phyloP scores from a whole-genome alignment of 2,329 filamentous ascomycete genomes.

The Hypoxylon sp. region DNA sequence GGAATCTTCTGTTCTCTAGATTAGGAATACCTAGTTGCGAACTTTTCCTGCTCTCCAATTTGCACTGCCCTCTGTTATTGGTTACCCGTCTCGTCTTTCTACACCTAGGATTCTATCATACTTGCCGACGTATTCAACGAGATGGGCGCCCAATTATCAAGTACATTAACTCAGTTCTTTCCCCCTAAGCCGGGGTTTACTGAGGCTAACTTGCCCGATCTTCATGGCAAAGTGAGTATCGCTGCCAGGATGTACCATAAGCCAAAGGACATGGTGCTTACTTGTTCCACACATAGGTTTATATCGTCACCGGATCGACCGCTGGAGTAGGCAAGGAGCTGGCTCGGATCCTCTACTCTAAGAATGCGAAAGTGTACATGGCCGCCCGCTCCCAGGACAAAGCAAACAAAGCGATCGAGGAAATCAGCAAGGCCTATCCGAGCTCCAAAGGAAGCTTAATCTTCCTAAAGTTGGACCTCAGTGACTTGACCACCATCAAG shows the following conservation, averaged over 20 bases:
- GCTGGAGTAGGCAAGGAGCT: constrained; percentile 60
- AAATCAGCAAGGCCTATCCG: constrained; percentile 54
- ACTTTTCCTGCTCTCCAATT: not conserved
- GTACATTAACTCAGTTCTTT: constrained; percentile 28
- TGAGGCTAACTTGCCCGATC: constrained; percentile 37
- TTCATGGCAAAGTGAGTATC: constrained; percentile 39
- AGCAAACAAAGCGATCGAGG: constrained; percentile 56
- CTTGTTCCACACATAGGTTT: constrained; percentile 19
- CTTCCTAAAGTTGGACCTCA: constrained; percentile 58
- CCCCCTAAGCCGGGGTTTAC: constrained; percentile 40
- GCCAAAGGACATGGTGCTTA: not conserved
- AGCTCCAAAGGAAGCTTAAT: constrained; percentile 54
- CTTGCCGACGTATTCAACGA: not conserved
- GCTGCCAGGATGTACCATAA: too few relatives aligned
- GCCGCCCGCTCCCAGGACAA: constrained; percentile 59
- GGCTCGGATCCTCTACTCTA: constrained; percentile 58
- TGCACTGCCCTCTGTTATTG: not conserved
- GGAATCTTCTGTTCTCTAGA: not conserved
- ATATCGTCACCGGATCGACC: constrained; percentile 45
- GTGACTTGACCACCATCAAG: constrained; percentile 59
- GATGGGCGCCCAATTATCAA: constrained; percentile 37
- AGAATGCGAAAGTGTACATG: constrained; percentile 62
- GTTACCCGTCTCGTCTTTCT: not conserved
- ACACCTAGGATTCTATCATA: not conserved
- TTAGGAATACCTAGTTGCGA: not conserved